Evolutionary conservation across 2,329 filamentous ascomycete species (phyloP).

Genomic region (Aspergillus hortae): DNA sequence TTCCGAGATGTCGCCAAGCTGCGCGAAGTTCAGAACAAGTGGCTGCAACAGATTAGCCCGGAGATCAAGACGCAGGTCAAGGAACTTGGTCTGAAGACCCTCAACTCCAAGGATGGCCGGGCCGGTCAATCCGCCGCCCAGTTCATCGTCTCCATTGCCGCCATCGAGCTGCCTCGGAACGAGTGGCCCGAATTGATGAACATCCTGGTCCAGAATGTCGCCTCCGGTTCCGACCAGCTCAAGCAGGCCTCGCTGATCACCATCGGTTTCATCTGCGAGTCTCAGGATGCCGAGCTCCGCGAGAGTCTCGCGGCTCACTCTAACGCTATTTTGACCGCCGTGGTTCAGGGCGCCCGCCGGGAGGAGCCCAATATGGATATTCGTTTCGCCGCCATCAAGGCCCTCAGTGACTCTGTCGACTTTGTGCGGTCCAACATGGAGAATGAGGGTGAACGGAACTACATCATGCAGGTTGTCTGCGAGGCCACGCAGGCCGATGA

Average conservation of each 20-base stretch:
- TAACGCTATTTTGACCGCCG: conserved; percentile 95
- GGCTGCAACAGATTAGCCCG: conserved; percentile 76
- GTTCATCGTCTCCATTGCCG: conserved; percentile 90
- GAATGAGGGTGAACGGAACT: conserved; percentile 98
- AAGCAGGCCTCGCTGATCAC: conserved; percentile 93
- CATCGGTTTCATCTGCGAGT: conserved; percentile 99
- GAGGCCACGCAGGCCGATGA: conserved; percentile 96
- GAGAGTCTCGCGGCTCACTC: conserved; percentile 79
- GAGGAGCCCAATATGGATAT: conserved; percentile 92
- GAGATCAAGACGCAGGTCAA: conserved; percentile 86
- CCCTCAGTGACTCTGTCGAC: conserved; percentile 92
- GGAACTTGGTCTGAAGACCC: conserved; percentile 81
- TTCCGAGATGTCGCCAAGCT: conserved; percentile 84
- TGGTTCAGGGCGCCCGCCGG: conserved; percentile 94
- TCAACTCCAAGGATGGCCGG: conserved; percentile 73
- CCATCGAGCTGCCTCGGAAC: conserved; percentile 87
- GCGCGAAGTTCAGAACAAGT: conserved; percentile 88
- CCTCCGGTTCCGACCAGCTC: conserved; percentile 76
- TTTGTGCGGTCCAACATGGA: conserved; percentile 99
- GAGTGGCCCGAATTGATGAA: conserved; percentile 94
- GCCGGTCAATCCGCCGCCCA: conserved; percentile 88
- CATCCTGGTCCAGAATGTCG: conserved; percentile 86
- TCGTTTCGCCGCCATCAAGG: conserved; percentile 85
- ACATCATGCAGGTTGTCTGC: conserved; percentile 99
- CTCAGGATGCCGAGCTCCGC: conserved; percentile 81